These are phyloP conservation scores for Podaxis sp. DNA, from an alignment of 768 basidiomycete genomes.

Conservation along the genomic window DNA sequence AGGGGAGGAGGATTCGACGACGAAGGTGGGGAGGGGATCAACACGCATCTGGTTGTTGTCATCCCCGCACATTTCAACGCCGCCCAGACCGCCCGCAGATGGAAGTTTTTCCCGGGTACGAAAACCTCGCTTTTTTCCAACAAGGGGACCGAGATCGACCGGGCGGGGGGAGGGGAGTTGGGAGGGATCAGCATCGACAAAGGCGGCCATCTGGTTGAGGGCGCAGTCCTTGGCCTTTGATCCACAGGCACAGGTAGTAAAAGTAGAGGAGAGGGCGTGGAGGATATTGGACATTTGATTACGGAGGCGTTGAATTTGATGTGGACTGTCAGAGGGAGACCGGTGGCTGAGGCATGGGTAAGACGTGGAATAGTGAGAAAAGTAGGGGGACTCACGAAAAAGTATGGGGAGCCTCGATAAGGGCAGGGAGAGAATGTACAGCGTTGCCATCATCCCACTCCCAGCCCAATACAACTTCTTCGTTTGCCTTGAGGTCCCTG, in stretches of 20 bases:
- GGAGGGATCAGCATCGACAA: slow-evolving; percentile 39
- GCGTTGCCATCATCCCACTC: slow-evolving; percentile 96
- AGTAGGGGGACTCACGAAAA: slow-evolving; percentile 51
- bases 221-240: slow-evolving; percentile 62
- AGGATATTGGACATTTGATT: slow-evolving; percentile 70
- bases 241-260: slow-evolving; percentile 77
- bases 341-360: slow-evolving; percentile 17
- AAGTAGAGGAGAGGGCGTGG: slow-evolving; percentile 67
- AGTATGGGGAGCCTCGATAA: slow-evolving; percentile 55
- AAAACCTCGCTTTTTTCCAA: slow-evolving; percentile 62
- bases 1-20: background rate
- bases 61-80: slow-evolving; percentile 45
- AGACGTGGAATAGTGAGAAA: slow-evolving; percentile 18
- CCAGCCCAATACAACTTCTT: slow-evolving; percentile 91
- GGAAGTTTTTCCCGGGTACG: slow-evolving; percentile 57
- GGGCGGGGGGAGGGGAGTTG: background rate
- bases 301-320: slow-evolving; percentile 52
- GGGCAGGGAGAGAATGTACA: slow-evolving; percentile 73
- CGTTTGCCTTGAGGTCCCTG: slow-evolving; percentile 69
- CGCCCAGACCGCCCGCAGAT: slow-evolving; percentile 57
- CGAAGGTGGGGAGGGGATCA: background rate
- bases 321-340: slow-evolving; percentile 34
- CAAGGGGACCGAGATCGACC: slow-evolving; percentile 61
- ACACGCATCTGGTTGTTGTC: slow-evolving; percentile 1
- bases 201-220: slow-evolving; percentile 60